Evolutionary conservation across 164 flowering plant species (phyloP).

Genomic region (Nymphaea colorata): DNA sequence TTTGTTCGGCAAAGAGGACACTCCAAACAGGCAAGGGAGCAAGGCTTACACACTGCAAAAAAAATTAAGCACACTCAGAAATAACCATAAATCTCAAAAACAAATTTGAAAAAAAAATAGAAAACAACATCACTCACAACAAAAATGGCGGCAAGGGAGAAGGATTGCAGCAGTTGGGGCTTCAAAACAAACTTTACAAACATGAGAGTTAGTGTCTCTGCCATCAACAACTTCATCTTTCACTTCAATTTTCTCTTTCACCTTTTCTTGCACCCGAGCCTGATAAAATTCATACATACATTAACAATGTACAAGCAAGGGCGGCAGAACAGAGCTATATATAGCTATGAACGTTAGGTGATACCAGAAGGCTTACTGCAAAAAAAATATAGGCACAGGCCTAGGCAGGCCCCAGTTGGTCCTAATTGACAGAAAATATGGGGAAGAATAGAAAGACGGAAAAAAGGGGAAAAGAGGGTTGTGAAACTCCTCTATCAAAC

Average conservation of each 20-base stretch:
- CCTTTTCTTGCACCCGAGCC: slow-evolving; percentile 87
- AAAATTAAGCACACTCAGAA: background rate
- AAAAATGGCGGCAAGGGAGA: slow-evolving; percentile 96
- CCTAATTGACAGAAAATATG: too few species aligned
- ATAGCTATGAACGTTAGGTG: too few species aligned
- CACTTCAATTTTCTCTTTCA: slow-evolving; percentile 70
- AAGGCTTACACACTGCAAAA: slow-evolving; percentile 87
- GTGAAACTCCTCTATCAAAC: too few species aligned
- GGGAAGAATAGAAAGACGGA: too few species aligned
- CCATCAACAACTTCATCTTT: slow-evolving; percentile 46
- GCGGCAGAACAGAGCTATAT: too few species aligned
- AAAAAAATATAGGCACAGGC: too few species aligned
- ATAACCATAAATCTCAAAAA: background rate
- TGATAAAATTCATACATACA: slow-evolving; percentile 6
- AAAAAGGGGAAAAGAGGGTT: too few species aligned
- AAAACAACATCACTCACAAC: slow-evolving; percentile 44
- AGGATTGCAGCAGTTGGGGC: slow-evolving; percentile 85
- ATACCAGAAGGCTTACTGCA: too few species aligned
- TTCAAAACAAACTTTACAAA: slow-evolving; percentile 95
- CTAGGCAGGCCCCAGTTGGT: too few species aligned
- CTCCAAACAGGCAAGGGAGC: slow-evolving; percentile 92
- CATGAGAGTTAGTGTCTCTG: slow-evolving; percentile 72
- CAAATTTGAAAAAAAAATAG: background rate
- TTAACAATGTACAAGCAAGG: too few species aligned
- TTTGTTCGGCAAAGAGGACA: slow-evolving; percentile 90